Evolutionary conservation across 495 filamentous ascomycete species (phyloP).

Genomic region (Penicillium odoratum): DNA sequence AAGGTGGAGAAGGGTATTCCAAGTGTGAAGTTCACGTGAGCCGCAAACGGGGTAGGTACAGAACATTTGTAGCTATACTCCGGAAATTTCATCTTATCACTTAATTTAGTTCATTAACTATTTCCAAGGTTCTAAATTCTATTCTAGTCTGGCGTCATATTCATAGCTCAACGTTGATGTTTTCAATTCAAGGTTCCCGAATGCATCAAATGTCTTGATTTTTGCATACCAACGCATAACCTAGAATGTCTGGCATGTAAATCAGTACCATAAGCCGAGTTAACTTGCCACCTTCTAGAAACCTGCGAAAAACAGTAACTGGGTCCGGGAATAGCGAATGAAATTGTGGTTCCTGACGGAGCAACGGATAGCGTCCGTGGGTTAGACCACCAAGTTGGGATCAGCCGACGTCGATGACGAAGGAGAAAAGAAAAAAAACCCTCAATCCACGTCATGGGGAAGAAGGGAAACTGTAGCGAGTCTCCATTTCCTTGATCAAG

Average conservation of each 20-base stretch:
- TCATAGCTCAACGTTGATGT: neutral
- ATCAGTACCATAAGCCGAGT: constrained; percentile 15
- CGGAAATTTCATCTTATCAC: neutral
- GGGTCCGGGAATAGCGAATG: constrained; percentile 22
- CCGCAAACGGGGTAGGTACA: constrained; percentile 1
- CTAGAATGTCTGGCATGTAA: constrained; percentile 17
- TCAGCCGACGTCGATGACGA: constrained; percentile 15
- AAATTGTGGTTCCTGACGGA: constrained; percentile 20
- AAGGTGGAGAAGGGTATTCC: constrained; percentile 21
- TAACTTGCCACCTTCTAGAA: constrained; percentile 32
- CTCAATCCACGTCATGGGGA: neutral
- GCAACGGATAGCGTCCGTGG: constrained; percentile 17
- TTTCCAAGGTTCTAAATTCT: neutral
- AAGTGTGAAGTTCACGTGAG: constrained; percentile 23
- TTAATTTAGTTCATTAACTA: no score
- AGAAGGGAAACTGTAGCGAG: constrained; percentile 9
- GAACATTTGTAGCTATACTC: neutral
- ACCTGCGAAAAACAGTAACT: constrained; percentile 23
- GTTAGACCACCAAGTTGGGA: constrained; percentile 1
- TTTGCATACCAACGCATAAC: constrained; percentile 3
- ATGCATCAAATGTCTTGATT: neutral
- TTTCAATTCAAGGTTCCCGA: neutral
- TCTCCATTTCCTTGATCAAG: neutral
- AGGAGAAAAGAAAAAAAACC: constrained; percentile 3
- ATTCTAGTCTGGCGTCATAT: neutral